Percentiles rank a stretch among this genome's conserved stretches.
Conservation (phyloP, 2,329 filamentous ascomycete species). For the Didymella sp. region DNA sequence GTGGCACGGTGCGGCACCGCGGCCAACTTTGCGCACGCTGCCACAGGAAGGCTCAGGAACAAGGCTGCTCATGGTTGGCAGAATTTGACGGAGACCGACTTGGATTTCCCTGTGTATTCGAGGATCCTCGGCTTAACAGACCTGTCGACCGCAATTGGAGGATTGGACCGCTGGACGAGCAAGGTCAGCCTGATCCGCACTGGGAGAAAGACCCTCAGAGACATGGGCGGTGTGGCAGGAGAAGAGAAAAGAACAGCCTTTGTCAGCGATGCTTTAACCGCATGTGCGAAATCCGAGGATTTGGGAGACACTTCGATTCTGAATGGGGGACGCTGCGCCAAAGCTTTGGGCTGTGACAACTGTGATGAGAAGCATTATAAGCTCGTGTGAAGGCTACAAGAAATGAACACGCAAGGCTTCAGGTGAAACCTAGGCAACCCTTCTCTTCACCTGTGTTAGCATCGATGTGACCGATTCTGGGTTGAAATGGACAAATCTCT, state of each 20-base stretch:
- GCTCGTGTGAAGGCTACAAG: background rate
- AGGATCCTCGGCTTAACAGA: constrained; percentile 24
- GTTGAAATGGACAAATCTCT: background rate
- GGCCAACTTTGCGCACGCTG: constrained; percentile 35
- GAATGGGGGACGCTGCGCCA: constrained; percentile 29
- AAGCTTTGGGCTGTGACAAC: constrained; percentile 15
- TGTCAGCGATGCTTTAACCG: constrained; percentile 35
- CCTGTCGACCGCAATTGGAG: constrained; percentile 30
- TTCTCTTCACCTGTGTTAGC: background rate
- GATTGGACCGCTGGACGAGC: constrained; percentile 27
- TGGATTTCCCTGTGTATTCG: constrained; percentile 34
- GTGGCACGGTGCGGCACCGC: constrained; percentile 29
- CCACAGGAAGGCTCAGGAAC: constrained; percentile 28
- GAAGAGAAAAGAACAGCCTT: constrained; percentile 26
- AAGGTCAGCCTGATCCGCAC: constrained; percentile 25
- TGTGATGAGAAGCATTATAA: background rate
- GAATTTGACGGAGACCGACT: constrained; percentile 33
- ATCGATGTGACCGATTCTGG: background rate
- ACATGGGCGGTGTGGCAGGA: constrained; percentile 31
- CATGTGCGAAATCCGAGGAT: constrained; percentile 35
- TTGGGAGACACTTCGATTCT: constrained; percentile 32
- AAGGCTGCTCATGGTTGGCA: constrained; percentile 28
- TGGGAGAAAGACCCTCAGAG: constrained; percentile 35
- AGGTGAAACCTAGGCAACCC: background rate
- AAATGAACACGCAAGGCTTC: background rate